These are phyloP conservation scores for Scedosporium boydii DNA, from an alignment of 2,329 filamentous ascomycete species.

Conservation along the genomic window DNA sequence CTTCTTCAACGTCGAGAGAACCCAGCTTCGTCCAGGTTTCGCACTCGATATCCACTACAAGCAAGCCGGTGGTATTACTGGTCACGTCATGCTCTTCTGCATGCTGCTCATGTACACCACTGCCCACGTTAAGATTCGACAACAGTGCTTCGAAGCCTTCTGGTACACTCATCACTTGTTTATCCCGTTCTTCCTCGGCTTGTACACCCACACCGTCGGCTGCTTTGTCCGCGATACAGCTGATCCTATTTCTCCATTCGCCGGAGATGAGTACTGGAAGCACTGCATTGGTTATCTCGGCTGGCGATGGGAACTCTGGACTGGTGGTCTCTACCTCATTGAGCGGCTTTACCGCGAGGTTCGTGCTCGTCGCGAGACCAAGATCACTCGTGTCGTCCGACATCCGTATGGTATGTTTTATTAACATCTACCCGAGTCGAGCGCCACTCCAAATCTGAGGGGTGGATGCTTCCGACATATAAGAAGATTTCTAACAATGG, in stretches of 20 bases:
- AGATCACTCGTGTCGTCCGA: slow-evolving; percentile 87
- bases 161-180: slow-evolving; percentile 99
- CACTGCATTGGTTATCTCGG: slow-evolving; percentile 94
- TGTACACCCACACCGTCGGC: slow-evolving; percentile 92
- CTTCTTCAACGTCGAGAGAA: slow-evolving; percentile 90
- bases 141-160: slow-evolving; percentile 96
- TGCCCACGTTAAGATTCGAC: slow-evolving; percentile 82
- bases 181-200: slow-evolving; percentile 82
- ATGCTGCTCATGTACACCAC: slow-evolving; percentile 99
- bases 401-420: slow-evolving; percentile 76
- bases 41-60: slow-evolving; percentile 89
- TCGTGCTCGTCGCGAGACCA: slow-evolving; percentile 69
- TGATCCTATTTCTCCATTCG: slow-evolving; percentile 71
- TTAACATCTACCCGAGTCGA: not conserved
- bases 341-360: slow-evolving; percentile 91
- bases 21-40: slow-evolving; percentile 67
- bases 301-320: slow-evolving; percentile 93
- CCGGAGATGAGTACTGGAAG: slow-evolving; percentile 70
- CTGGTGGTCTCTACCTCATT: slow-evolving; percentile 72
- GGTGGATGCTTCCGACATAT: not conserved
- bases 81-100: slow-evolving; percentile 96
- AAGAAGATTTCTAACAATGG: slow-evolving; percentile 17
- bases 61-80: slow-evolving; percentile 83
- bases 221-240: slow-evolving; percentile 88
- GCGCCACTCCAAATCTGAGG: not conserved